Evolutionary conservation across 1,284 basidiomycete genomes (phyloP).

Genomic region (Malassezia globosa): DNA sequence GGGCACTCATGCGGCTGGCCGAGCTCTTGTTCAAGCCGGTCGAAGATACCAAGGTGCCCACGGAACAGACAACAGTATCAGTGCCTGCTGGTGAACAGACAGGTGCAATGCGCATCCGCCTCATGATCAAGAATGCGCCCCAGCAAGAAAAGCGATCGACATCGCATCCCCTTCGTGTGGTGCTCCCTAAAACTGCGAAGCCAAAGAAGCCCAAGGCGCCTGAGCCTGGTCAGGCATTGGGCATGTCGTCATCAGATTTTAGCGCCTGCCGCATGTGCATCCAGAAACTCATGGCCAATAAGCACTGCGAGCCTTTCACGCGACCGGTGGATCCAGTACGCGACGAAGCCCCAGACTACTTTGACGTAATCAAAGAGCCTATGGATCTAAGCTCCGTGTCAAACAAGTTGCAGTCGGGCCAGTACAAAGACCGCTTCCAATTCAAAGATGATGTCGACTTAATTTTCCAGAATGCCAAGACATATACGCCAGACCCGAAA

Average conservation of each 20-base stretch:
- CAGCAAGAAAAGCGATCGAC: conserved; percentile 5
- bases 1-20: conserved; percentile 80
- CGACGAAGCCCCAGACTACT: conserved; percentile 54
- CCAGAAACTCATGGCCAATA: conserved; percentile 60
- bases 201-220: conserved; percentile 44
- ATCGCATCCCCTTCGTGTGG: conserved; percentile 10
- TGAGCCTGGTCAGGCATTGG: conserved; percentile 56
- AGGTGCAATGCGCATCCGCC: conserved; percentile 16
- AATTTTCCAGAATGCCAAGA: conserved; percentile 76
- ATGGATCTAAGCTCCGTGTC: conserved; percentile 88
- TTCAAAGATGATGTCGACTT: conserved; percentile 79
- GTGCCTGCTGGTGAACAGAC: conserved; percentile 18
- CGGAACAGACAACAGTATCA: conserved; percentile 45
- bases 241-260: conserved; percentile 70
- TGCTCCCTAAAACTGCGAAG: conserved; percentile 28
- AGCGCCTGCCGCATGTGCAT: conserved; percentile 68
- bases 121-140: conserved; percentile 37
- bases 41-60: conserved; percentile 34
- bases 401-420: conserved; percentile 71
- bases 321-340: conserved; percentile 63
- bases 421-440: conserved; percentile 67
- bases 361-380: conserved; percentile 75
- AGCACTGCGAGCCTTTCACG: conserved; percentile 63
- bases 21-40: conserved; percentile 71
- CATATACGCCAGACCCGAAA: conserved; percentile 62